Evolutionary conservation across 306 rosid genomes (phyloP).

Genomic region (Citrullus colocynthis): DNA sequence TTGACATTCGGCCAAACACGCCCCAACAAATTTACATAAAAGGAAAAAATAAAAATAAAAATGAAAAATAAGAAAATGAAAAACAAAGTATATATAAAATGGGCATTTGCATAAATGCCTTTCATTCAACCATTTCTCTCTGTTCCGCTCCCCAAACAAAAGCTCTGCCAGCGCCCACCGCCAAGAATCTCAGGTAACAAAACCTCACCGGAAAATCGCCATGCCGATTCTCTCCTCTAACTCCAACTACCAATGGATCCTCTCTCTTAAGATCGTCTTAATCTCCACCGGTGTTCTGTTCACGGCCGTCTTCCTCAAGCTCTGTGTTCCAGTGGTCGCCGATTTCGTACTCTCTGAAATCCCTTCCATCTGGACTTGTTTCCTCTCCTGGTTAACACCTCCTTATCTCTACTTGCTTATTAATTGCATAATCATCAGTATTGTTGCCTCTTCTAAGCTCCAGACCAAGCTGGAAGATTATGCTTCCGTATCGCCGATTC

Average conservation of each 20-base stretch:
- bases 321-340: conserved; percentile 36
- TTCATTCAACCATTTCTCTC: neutral
- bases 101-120: neutral
- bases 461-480: conserved; percentile 14
- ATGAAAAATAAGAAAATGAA: neutral
- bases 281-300: conserved; percentile 52
- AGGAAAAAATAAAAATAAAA: neutral
- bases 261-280: conserved; percentile 30
- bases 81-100: neutral
- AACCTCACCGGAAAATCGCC: neutral
- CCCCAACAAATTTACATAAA: neutral
- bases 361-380: conserved; percentile 47
- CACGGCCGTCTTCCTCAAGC: conserved; percentile 48
- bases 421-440: conserved; percentile 73
- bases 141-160: neutral
- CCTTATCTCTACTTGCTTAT: conserved; percentile 70
- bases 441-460: conserved; percentile 68
- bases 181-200: neutral
- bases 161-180: neutral
- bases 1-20: neutral
- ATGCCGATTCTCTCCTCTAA: conserved; percentile 7
- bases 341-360: conserved; percentile 39
- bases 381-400: conserved; percentile 52
- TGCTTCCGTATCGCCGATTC: neutral
- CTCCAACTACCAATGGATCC: conserved; percentile 19